Conservation (phyloP, 2,329 filamentous ascomycete species). For the Fusarium falciforme region DNA sequence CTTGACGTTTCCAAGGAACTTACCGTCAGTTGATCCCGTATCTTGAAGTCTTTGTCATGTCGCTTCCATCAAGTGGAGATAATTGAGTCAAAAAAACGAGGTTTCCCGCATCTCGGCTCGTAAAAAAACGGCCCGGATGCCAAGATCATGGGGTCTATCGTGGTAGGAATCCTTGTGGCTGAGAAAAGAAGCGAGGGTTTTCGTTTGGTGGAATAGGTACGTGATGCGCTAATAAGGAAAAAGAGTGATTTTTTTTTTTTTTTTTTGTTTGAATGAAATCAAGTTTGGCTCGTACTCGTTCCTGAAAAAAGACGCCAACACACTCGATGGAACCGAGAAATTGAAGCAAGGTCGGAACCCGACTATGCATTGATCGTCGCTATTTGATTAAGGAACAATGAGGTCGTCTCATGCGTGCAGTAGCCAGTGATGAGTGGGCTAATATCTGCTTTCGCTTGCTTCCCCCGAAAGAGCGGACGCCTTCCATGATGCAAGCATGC, state of each 20-base stretch:
- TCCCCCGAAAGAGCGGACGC: not conserved
- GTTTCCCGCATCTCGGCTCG: not conserved
- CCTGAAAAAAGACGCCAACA: not conserved
- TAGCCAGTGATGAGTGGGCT: not conserved
- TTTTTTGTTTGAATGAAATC: not conserved
- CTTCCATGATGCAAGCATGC: slow-evolving; percentile 1
- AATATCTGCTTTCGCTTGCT: not conserved
- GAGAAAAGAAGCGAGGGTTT: not conserved
- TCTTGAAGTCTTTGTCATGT: not conserved
- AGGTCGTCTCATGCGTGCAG: not conserved
- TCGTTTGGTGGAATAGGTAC: not conserved
- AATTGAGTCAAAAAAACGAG: not conserved
- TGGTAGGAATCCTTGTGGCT: not conserved
- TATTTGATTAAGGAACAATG: not conserved
- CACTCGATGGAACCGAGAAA: not conserved
- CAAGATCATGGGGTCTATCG: not conserved
- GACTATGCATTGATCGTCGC: not conserved
- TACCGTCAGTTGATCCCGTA: not conserved
- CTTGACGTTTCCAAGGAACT: not conserved
- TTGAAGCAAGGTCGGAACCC: not conserved
- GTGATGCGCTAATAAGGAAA: not conserved
- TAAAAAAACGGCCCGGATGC: not conserved
- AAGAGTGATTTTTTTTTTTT: not conserved
- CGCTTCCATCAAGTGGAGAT: slow-evolving; percentile 1
- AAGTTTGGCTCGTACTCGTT: not conserved